Base-by-base conservation (phyloP, 441 rosid genomes). In the Raphanus hybrid region DNA sequence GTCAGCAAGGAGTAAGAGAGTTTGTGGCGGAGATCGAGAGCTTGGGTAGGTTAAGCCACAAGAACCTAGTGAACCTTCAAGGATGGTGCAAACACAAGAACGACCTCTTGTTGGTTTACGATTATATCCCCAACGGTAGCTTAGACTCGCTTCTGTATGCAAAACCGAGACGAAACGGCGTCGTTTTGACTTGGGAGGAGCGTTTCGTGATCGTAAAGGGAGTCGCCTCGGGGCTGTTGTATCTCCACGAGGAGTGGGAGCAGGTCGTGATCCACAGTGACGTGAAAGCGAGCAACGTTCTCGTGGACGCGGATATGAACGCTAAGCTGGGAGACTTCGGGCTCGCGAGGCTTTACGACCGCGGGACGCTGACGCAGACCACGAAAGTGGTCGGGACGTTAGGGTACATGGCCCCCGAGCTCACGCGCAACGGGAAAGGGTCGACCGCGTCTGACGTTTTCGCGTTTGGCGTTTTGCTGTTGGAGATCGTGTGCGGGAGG, bases 401-500 rank as follows among this genome's bases (percentile, higher is more conserved):
- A 10, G 78, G 78, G 5, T 75, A 75, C 65, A 59, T 85, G 59
- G 88, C 88, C 0, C 86, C 88, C 3, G 87, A 88, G 65, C 74
- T 80, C 27, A 16, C 78, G 0, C 73, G 78, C 23, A 83, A 82
- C 1, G 85, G 91, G 2, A 82, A 64, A 73, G 80, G 80, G 8
- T 81, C 89, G 4, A 82, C 84, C 0, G 71, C 75, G 59, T 84
- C 83, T 8, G 89, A 87, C 61, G 89, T 84, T 5, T 86, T 70
- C 45, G 84, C 86, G 12, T 84, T 83, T 9, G 89, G 91, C 11
- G 81, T 62, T 0, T 79, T 88, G 72, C 8, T 83, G 58, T 80
- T 88, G 2, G 89, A 88, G 71, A 80, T 86, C 11, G 86, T 83
- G 4, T 73, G 78, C 18, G 87, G 87, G 37, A 82, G 79, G 29